Evolutionary conservation across 768 basidiomycete species (phyloP).

Genomic region (Lyophyllum atratum): DNA sequence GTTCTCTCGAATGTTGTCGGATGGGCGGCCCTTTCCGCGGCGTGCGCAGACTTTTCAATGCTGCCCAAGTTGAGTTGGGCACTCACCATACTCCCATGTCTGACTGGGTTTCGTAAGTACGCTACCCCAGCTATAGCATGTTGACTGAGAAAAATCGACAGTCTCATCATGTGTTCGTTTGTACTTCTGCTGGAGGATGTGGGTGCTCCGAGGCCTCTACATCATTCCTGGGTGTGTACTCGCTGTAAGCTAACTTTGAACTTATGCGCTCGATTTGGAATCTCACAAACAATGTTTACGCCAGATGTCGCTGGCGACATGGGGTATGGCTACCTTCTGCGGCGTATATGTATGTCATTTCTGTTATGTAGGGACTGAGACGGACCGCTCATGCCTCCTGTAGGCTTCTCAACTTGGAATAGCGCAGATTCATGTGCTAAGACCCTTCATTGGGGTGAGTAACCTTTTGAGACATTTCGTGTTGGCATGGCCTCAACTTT

Average conservation of each 20-base stretch:
- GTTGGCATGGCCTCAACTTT: not conserved
- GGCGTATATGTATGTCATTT: constrained; percentile 9
- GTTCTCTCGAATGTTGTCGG: constrained; percentile 21
- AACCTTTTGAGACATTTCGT: not conserved
- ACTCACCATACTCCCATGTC: constrained; percentile 14
- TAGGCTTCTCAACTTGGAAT: constrained; percentile 7
- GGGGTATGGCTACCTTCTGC: constrained; percentile 8
- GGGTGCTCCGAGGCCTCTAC: constrained; percentile 13
- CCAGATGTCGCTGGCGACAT: constrained; percentile 12
- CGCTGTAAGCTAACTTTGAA: constrained; percentile 2
- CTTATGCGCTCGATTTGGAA: not conserved
- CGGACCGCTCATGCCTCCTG: not conserved
- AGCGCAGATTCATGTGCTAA: constrained; percentile 1
- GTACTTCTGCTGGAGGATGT: constrained; percentile 26
- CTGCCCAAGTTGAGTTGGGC: constrained; percentile 12
- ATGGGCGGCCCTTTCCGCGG: constrained; percentile 17
- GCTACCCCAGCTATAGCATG: not conserved
- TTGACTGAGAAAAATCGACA: not conserved
- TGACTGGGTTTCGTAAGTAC: constrained; percentile 20
- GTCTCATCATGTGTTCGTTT: constrained; percentile 13
- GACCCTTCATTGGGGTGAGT: constrained; percentile 16
- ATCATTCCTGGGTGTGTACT: constrained; percentile 12
- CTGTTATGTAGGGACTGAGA: not conserved
- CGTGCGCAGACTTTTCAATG: constrained; percentile 20
- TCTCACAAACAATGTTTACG: not conserved